Base-by-base conservation (phyloP, 106 monocot genomes). In the Apostasia shenzhenica region DNA sequence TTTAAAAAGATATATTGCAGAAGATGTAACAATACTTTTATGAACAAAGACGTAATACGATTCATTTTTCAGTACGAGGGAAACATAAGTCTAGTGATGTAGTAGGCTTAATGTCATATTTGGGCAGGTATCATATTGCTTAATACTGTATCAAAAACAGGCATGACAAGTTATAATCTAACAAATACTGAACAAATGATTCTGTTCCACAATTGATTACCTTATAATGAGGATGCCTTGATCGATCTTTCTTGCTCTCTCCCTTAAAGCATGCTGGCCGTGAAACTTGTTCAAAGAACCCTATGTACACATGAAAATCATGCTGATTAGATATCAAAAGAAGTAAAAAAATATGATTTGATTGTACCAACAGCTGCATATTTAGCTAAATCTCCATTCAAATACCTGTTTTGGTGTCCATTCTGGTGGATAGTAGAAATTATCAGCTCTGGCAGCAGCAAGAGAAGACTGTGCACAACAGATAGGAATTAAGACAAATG, bases 401-500 rank as follows among this genome's bases (percentile, higher is more conserved):
- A 41, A 40, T 70, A 94, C 94, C 89, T 92, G 84, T 63, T 97
- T 97, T 1, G 95, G 95, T 59, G 75, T 82, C 95, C 92, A 97
- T 92, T 97, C 95, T 61, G 95, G 95, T n/a, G 95, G 95, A 72
- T 97, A 97, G 59, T 97, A 97, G 66, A 97, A 97, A 70, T 97
- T 97, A 77, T 97, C 95, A 26, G 92, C 95, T 80, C 95, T 84
- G 50, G 95, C 95, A 61, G 95, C 95, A 5, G 95, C 95, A 68
- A 97, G 95, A 2, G 95, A 89, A 78, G 95, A 97, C 92, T 97
- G 81, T 14, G 81, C 26, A 56, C 67, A 71, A 56, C 50, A 48
- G 80, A 42, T 44, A 47, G 48, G 6, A 65, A 65, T 47, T 11
- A 65, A 44, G 2, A 2, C 8, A 41, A 14, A 65, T 37, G 65